phyloP scores from a whole-genome alignment of 768 basidiomycete genomes.

The Clathrus columnatus region DNA sequence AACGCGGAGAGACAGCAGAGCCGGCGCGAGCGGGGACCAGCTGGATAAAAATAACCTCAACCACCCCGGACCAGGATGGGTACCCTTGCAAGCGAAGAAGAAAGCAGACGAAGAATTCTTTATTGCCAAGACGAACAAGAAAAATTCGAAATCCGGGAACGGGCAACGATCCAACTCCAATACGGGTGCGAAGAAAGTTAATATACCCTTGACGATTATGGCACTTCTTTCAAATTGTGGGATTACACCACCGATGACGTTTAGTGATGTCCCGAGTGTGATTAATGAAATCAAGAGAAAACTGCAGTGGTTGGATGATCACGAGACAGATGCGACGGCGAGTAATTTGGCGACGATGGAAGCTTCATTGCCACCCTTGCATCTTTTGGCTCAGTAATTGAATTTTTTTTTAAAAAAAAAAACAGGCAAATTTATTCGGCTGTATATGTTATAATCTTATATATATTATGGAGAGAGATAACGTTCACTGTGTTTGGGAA shows the following conservation, averaged over 20 bases:
- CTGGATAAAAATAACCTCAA: neutral
- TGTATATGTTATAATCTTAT: neutral
- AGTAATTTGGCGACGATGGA: constrained; percentile 1
- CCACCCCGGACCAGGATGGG: constrained; percentile 4
- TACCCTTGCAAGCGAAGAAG: constrained; percentile 1
- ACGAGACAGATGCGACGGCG: constrained; percentile 3
- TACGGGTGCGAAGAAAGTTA: neutral
- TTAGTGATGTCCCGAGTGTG: neutral
- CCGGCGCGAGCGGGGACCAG: neutral
- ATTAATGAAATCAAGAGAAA: constrained; percentile 8
- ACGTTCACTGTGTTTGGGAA: too few relatives aligned
- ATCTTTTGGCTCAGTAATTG: neutral
- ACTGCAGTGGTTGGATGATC: constrained; percentile 6
- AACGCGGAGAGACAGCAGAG: neutral
- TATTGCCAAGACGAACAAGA: constrained; percentile 1
- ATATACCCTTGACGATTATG: constrained; percentile 4
- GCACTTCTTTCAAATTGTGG: neutral
- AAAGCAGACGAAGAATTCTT: constrained; percentile 4
- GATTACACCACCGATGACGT: neutral
- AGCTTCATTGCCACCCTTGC: neutral
- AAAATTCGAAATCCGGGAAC: neutral
- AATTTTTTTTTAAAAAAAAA: neutral
- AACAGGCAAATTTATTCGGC: neutral
- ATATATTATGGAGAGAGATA: too few relatives aligned
- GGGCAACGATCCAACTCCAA: neutral